Conservation (phyloP, 1,139 yeast species). For the Geotrichum bryndzae region DNA sequence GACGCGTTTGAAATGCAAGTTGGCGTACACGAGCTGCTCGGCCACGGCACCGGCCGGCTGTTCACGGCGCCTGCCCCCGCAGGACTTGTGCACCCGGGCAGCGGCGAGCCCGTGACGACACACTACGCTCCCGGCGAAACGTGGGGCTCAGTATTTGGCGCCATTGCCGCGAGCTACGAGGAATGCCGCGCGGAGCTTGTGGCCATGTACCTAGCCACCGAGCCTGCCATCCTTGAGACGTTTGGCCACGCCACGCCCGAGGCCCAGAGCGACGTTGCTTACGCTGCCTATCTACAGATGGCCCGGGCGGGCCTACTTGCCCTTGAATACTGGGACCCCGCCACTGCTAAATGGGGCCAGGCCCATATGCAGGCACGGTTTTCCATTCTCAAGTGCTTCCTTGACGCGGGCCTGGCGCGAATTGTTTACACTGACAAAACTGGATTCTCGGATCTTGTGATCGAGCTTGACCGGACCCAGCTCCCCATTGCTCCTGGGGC, state of each 20-base stretch:
- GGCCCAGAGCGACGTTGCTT: slow-evolving; percentile 53
- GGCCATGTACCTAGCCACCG: slow-evolving; percentile 72
- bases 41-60: slow-evolving; percentile 89
- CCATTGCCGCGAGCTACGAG: slow-evolving; percentile 85
- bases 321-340: slow-evolving; percentile 82
- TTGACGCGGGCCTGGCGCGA: slow-evolving; percentile 45
- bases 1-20: slow-evolving; percentile 90
- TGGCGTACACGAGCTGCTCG: slow-evolving; percentile 83
- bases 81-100: slow-evolving; percentile 28
- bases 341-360: slow-evolving; percentile 80
- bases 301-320: slow-evolving; percentile 81
- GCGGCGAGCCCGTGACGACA: slow-evolving; percentile 62
- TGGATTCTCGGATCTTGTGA: slow-evolving; percentile 38
- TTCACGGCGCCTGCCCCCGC: slow-evolving; percentile 44
- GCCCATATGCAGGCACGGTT: slow-evolving; percentile 91
- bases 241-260: slow-evolving; percentile 57
- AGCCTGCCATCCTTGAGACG: slow-evolving; percentile 57
- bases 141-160: slow-evolving; percentile 83
- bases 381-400: slow-evolving; percentile 70
- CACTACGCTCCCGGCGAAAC: slow-evolving; percentile 77
- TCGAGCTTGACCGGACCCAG: slow-evolving; percentile 44
- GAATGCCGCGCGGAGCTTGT: slow-evolving; percentile 91
- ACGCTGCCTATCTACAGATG: slow-evolving; percentile 70
- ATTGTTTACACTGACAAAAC: slow-evolving; percentile 54
- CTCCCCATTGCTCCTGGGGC: slow-evolving; percentile 36